Conservation (phyloP, 163 green algal genomes). For the Prototheca cutis region DNA sequence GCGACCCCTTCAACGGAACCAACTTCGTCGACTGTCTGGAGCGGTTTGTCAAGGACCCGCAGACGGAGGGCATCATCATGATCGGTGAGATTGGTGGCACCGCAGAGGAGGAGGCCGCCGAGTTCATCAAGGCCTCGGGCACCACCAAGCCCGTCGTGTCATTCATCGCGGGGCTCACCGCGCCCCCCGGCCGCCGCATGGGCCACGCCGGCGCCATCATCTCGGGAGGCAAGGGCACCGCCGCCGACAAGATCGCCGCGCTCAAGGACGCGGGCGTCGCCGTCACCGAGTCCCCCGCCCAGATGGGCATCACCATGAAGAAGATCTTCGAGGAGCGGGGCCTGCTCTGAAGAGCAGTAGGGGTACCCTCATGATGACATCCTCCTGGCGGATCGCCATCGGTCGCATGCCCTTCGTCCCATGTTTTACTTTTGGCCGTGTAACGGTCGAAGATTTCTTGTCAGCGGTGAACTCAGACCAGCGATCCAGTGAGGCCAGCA, state of each 20-base stretch:
- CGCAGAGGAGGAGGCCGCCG: slow-evolving; percentile 95
- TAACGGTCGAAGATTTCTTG: too few species aligned
- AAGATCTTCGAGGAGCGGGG: slow-evolving; percentile 58
- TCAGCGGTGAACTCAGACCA: too few species aligned
- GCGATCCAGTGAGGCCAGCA: too few species aligned
- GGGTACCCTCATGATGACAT: too few species aligned
- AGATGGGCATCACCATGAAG: slow-evolving; percentile 58
- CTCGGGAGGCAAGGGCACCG: slow-evolving; percentile 89
- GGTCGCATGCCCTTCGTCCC: too few species aligned
- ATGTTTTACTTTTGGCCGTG: too few species aligned
- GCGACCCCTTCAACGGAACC: slow-evolving; percentile 99
- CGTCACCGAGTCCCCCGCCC: slow-evolving; percentile 76
- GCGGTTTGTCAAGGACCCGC: slow-evolving; percentile 89
- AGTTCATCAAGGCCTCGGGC: slow-evolving; percentile 78
- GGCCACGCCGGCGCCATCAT: slow-evolving; percentile 97
- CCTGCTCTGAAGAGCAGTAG: slow-evolving; percentile 43
- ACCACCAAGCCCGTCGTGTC: slow-evolving; percentile 94
- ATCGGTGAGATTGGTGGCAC: slow-evolving; percentile 87
- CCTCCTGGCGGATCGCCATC: too few species aligned
- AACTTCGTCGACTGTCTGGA: slow-evolving; percentile 99
- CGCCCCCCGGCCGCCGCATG: slow-evolving; percentile 92
- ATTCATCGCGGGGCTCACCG: slow-evolving; percentile 97
- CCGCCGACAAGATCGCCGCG: slow-evolving; percentile 93
- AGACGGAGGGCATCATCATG: slow-evolving; percentile 99
- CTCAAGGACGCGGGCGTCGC: slow-evolving; percentile 82